A percentile compares a stretch with the other conserved stretches of the same genome.
These are phyloP conservation scores for Nakaseomyces sp. DNA, from an alignment of 1,139 yeast genomes.

Conservation along the genomic window DNA sequence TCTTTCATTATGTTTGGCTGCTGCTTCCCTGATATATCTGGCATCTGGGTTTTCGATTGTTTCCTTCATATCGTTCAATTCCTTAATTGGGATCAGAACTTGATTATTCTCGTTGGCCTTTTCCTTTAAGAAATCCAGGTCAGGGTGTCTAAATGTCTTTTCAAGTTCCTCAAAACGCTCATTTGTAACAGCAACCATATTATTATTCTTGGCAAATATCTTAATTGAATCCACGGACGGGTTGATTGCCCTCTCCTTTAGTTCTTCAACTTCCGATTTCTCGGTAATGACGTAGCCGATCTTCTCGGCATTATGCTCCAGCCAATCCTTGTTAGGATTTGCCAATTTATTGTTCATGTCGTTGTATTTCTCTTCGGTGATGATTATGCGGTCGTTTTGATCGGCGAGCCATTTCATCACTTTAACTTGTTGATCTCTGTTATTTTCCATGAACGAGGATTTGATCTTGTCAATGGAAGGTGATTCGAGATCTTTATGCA, in stretches of 20 bases:
- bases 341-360: conserved; percentile 6
- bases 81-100: conserved; percentile 28
- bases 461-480: neutral
- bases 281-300: conserved; percentile 6
- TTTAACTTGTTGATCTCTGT: conserved; percentile 3
- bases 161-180: conserved; percentile 3
- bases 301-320: conserved; percentile 6
- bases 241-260: conserved; percentile 1
- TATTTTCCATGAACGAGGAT: neutral
- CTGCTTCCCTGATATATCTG: conserved; percentile 7
- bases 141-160: conserved; percentile 11
- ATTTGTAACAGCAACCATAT: conserved; percentile 1
- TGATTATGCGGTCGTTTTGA: conserved; percentile 7
- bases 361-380: conserved; percentile 6
- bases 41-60: conserved; percentile 7
- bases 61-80: conserved; percentile 15
- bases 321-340: conserved; percentile 6
- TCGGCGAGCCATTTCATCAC: conserved; percentile 9
- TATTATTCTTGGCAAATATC: conserved; percentile 3
- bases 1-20: neutral
- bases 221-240: conserved; percentile 1
- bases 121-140: conserved; percentile 29
- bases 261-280: conserved; percentile 6
- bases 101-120: conserved; percentile 32
- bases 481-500: neutral